A percentile compares a stretch with the other conserved stretches of the same genome.
Conservation (phyloP, 2,329 filamentous ascomycete genomes). For the Exophiala viscosa region DNA sequence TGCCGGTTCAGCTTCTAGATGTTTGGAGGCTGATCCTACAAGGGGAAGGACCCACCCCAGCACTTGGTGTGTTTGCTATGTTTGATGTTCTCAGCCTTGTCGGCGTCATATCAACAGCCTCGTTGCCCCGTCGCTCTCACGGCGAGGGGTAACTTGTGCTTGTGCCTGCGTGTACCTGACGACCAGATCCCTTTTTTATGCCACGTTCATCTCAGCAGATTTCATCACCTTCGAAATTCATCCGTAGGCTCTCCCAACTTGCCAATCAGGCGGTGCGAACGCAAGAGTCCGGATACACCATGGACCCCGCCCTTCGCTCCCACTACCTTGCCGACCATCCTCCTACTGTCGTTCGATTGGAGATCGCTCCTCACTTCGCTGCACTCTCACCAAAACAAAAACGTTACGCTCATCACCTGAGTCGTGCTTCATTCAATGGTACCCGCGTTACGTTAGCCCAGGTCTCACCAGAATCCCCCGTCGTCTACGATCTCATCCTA, state of each 20-base stretch:
- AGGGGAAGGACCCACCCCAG: too few relatives aligned
- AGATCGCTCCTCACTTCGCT: slow-evolving; percentile 91
- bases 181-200: slow-evolving; percentile 3
- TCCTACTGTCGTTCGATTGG: slow-evolving; percentile 78
- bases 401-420: slow-evolving; percentile 84
- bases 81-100: too few relatives aligned
- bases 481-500: slow-evolving; percentile 77
- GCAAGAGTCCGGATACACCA: slow-evolving; percentile 22
- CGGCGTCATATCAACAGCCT: too few relatives aligned
- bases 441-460: slow-evolving; percentile 76
- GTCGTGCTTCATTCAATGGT: slow-evolving; percentile 71
- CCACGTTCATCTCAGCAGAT: background rate
- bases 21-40: too few relatives aligned
- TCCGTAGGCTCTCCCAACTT: slow-evolving; percentile 16
- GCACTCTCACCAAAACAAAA: slow-evolving; percentile 62
- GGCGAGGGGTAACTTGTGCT: too few relatives aligned
- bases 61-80: too few relatives aligned
- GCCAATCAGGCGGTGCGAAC: slow-evolving; percentile 3
- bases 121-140: too few relatives aligned
- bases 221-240: slow-evolving; percentile 6
- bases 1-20: too few relatives aligned
- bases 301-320: slow-evolving; percentile 42
- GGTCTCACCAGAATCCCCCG: slow-evolving; percentile 75
- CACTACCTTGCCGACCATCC: slow-evolving; percentile 91
- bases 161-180: too few relatives aligned